A percentile compares a stretch with the other conserved stretches of the same genome.
phyloP scores from a whole-genome alignment of 805 yeast genomes.

The Helenozyma baotianmanensis region DNA sequence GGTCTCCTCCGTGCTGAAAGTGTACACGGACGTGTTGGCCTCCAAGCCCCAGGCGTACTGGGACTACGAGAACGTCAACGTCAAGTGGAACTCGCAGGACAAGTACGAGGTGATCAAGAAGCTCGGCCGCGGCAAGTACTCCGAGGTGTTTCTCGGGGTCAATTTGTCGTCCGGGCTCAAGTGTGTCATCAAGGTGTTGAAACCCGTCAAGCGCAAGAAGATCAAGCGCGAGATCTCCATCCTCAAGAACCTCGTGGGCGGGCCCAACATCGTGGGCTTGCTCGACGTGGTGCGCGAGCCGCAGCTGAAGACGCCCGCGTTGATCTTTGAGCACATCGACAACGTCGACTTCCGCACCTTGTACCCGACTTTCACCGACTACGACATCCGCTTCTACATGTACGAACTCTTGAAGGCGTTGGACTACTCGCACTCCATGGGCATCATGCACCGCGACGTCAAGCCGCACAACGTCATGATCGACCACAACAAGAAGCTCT shows the following conservation, averaged over 20 bases:
- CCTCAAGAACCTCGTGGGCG: slow-evolving; percentile 77
- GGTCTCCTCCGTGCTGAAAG: slow-evolving; percentile 59
- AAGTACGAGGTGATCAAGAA: slow-evolving; percentile 80
- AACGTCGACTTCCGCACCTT: slow-evolving; percentile 79
- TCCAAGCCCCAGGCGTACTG: slow-evolving; percentile 77
- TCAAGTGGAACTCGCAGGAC: slow-evolving; percentile 82
- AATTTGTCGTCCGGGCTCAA: slow-evolving; percentile 55
- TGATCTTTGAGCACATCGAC: slow-evolving; percentile 78
- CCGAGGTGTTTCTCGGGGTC: slow-evolving; percentile 88
- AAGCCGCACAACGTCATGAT: slow-evolving; percentile 96
- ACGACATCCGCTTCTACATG: slow-evolving; percentile 80
- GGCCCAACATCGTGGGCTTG: slow-evolving; percentile 74
- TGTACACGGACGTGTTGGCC: slow-evolving; percentile 75
- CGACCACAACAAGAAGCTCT: slow-evolving; percentile 65
- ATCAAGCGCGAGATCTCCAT: slow-evolving; percentile 87
- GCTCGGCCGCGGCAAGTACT: slow-evolving; percentile 89
- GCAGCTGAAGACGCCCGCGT: slow-evolving; percentile 76
- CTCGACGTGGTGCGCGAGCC: slow-evolving; percentile 81
- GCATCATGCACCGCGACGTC: slow-evolving; percentile 93
- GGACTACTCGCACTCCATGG: slow-evolving; percentile 90
- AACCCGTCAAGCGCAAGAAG: slow-evolving; percentile 90
- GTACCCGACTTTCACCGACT: slow-evolving; percentile 71
- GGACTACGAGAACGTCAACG: slow-evolving; percentile 67
- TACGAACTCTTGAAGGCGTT: slow-evolving; percentile 76
- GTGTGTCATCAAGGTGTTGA: slow-evolving; percentile 84